Evolutionary conservation across 2,329 filamentous ascomycete species (phyloP).

Genomic region (Fusarium foetens): DNA sequence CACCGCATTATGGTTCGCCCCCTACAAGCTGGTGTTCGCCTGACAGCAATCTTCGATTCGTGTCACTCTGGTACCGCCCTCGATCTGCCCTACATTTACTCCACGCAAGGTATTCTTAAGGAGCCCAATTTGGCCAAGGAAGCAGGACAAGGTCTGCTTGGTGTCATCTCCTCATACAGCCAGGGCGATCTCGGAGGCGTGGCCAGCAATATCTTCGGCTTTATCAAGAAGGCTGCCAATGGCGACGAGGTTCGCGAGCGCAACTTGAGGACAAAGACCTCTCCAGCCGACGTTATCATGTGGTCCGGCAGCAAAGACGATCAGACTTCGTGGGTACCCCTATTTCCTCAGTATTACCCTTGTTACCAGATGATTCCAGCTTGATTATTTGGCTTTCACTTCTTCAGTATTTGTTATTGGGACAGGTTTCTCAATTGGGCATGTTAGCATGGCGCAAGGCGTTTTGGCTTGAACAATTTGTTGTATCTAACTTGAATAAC

Average conservation of each 20-base stretch:
- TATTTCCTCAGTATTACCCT: slow-evolving; percentile 39
- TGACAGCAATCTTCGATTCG: slow-evolving; percentile 72
- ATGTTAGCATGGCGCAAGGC: slow-evolving; percentile 34
- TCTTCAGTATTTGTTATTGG: slow-evolving; percentile 15
- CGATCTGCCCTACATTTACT: slow-evolving; percentile 75
- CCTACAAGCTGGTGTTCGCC: slow-evolving; percentile 64
- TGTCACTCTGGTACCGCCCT: slow-evolving; percentile 75
- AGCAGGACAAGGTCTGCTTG: slow-evolving; percentile 71
- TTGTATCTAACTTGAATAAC: slow-evolving; percentile 37
- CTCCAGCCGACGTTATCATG: slow-evolving; percentile 95
- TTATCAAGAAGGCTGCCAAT: slow-evolving; percentile 88
- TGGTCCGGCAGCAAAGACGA: slow-evolving; percentile 97
- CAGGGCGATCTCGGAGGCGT: slow-evolving; percentile 84
- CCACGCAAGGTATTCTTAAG: slow-evolving; percentile 74
- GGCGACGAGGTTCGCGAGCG: slow-evolving; percentile 86
- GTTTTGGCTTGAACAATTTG: slow-evolving; percentile 19
- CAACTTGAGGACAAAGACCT: slow-evolving; percentile 88
- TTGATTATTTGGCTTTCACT: slow-evolving; percentile 22
- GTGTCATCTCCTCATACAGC: slow-evolving; percentile 68
- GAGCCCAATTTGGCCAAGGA: slow-evolving; percentile 75
- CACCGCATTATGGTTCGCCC: slow-evolving; percentile 76
- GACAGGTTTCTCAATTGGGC: slow-evolving; percentile 10
- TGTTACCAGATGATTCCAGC: slow-evolving; percentile 23
- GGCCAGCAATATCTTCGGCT: slow-evolving; percentile 79
- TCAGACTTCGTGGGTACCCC: slow-evolving; percentile 82